Base-by-base conservation (phyloP, 148 eudicot genomes). In the Amaranthus cruentus region DNA sequence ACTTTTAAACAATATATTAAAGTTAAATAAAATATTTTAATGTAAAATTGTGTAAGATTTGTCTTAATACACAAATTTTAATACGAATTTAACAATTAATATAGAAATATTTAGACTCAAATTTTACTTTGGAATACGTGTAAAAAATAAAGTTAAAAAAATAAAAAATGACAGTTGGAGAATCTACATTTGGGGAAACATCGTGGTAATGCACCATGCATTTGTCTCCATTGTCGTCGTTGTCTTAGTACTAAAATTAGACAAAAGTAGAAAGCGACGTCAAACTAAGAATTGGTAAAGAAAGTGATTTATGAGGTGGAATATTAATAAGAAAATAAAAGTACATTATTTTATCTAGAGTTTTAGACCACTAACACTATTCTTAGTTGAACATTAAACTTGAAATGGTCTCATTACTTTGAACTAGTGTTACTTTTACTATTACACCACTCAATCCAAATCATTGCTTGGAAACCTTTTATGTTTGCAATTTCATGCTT, bases 201-300 rank as follows among this genome's bases (percentile, higher is more conserved):
- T 28, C 38, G 38, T 28, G 38, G 38, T 28, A 28, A 28, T 28
- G 38, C 38, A 28, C 38, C 38, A 28, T 28, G 38, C 38, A 28
- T 28, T 28, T 68, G 71, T 3, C 18, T 4, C 15, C 28, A 50
- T 52, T 21, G 5, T 0, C 2, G 9, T 51, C 14, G 6, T 50
- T 12, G 46, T 63, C 69, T 6, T 44, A 56, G 11, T 49, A 57
- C 50, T 46, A 75, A 38, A 47, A 47, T 6, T 13, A 58, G 72
- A 75, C 72, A 57, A 55, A 47, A 4, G 10, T 10, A 51, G 81
- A 68, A 60, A 61, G 48, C 38, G 73, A 78, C 76, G 60, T 73
- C 77, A 68, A 78, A 47, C 6, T 44, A 68, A 13, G 81, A 78
- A 77, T 78, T 56, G 51, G 81, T 78, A 78, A 78, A 78, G 70